Base-by-base conservation (phyloP, 2,329 filamentous ascomycete genomes). In the Ascocoryne sarcoides region DNA sequence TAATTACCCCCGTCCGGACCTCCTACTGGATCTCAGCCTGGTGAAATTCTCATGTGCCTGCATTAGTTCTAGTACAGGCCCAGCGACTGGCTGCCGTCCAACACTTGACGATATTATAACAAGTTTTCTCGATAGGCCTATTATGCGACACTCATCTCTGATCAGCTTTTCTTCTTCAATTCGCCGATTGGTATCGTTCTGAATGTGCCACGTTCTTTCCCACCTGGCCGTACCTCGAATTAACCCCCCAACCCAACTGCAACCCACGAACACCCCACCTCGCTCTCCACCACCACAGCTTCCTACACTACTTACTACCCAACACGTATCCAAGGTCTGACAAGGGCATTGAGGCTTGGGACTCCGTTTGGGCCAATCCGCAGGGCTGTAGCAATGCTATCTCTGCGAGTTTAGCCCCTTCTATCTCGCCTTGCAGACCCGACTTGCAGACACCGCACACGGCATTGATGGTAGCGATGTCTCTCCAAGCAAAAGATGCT, bases 381-480 rank as follows among this genome's bases (percentile, higher is more conserved):
- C 23, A 26, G 23, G 12, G 23, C 23, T 26, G 7, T 26, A 7
- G 28, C 36, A 40, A 44, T 44, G 42, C 10, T 18, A 19, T 33
- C 18, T 12, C 15, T 30, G 23, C 10, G 12, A 37, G n/a, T 31
- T 21, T 21, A 14, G 21, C 15, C 39, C 28, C 35, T 37, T 39
- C 44, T 41, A 39, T 29, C 39, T 19, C 26, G 38, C 39, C 23
- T 36, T 39, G 32, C 31, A 30, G 16, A 32, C 15, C 30, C 7
- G 15, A 10, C 36, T 40, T 23, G 43, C 48, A 43, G 29, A 41
- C 38, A 37, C 20, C 38, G 32, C 16, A 31, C 12, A 15, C 17
- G 18, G 35, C 39, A 33, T 45, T 41, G 43, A 48, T 36, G 33
- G 28, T 46, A 39, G 39, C 42, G 36, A 59, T 59, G 56, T 50